Conservation (phyloP, 2,329 filamentous ascomycete species). For the Trichothecium sympodiale region DNA sequence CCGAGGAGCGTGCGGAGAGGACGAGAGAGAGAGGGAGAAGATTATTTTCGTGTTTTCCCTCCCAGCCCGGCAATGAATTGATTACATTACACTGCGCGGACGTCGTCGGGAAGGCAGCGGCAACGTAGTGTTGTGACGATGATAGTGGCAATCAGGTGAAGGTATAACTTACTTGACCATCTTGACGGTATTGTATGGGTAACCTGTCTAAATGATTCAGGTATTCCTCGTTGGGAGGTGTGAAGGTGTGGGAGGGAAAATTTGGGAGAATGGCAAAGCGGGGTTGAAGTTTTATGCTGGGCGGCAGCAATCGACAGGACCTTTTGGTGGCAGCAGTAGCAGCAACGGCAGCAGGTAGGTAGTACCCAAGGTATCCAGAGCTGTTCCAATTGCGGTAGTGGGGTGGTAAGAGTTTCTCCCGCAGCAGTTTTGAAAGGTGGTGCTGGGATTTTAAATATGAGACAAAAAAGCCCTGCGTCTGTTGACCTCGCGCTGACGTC, state of each 20-base stretch:
- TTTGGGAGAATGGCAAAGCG: slow-evolving; percentile 23
- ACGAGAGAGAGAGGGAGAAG: slow-evolving; percentile 6
- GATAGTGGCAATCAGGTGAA: slow-evolving; percentile 1
- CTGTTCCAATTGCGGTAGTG: too few relatives aligned
- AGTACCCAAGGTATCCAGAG: too few relatives aligned
- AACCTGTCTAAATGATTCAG: slow-evolving; percentile 22
- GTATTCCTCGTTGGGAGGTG: slow-evolving; percentile 10
- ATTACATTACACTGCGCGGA: neutral
- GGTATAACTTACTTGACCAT: slow-evolving; percentile 95
- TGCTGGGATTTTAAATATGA: too few relatives aligned
- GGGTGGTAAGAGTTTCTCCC: too few relatives aligned
- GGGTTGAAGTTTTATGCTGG: slow-evolving; percentile 28
- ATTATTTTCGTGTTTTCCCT: slow-evolving; percentile 1
- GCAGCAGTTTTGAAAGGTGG: too few relatives aligned
- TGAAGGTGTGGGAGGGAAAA: slow-evolving; percentile 20
- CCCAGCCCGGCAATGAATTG: neutral
- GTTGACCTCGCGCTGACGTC: too few relatives aligned
- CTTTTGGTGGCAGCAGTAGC: slow-evolving; percentile 1
- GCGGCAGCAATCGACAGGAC: slow-evolving; percentile 4
- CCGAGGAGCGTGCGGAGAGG: slow-evolving; percentile 4
- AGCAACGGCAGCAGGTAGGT: too few relatives aligned
- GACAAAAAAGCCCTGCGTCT: too few relatives aligned
- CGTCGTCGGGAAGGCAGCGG: neutral
- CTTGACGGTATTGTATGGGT: slow-evolving; percentile 66
- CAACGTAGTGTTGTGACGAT: slow-evolving; percentile 2